Evolutionary conservation across 148 eudicot genomes (phyloP).

Genomic region (Suaeda aralocaspica): DNA sequence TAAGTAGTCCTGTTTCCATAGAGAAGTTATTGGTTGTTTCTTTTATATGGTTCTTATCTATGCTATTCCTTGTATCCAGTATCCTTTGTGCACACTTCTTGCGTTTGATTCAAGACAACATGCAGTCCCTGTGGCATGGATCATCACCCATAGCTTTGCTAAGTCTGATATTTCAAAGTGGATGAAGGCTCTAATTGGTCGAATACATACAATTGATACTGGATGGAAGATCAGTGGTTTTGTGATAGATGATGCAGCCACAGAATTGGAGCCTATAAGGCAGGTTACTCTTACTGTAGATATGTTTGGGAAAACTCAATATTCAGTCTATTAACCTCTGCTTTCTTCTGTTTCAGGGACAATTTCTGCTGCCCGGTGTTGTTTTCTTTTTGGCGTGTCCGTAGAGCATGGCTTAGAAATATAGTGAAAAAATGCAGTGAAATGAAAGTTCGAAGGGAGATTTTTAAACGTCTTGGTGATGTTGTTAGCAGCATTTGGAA

Average conservation of each 20-base stretch:
- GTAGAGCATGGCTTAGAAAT: constrained; percentile 88
- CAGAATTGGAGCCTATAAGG: constrained; percentile 92
- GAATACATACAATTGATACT: constrained; percentile 65
- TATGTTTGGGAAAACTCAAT: background rate
- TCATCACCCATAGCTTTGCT: constrained; percentile 79
- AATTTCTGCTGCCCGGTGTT: constrained; percentile 74
- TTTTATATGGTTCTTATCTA: constrained; percentile 23
- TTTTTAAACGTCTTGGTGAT: constrained; percentile 71
- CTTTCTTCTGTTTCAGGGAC: constrained; percentile 57
- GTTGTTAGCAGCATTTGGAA: constrained; percentile 66
- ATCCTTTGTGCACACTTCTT: constrained; percentile 91
- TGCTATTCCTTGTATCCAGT: constrained; percentile 49
- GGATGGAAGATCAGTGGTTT: constrained; percentile 82
- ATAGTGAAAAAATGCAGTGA: constrained; percentile 64
- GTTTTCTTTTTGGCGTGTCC: constrained; percentile 87
- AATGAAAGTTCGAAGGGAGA: constrained; percentile 61
- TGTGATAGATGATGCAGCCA: constrained; percentile 85
- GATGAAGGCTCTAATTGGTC: constrained; percentile 81
- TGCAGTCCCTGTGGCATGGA: constrained; percentile 97
- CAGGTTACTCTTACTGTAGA: constrained; percentile 28
- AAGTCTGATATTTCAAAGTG: constrained; percentile 79
- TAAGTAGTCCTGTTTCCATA: background rate
- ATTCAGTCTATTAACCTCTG: constrained; percentile 17
- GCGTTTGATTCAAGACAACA: constrained; percentile 97
- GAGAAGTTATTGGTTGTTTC: constrained; percentile 17